These are phyloP conservation scores for Backusella westeae DNA, from an alignment of 192 early-diverging fungal genomes.

Conservation along the genomic window DNA sequence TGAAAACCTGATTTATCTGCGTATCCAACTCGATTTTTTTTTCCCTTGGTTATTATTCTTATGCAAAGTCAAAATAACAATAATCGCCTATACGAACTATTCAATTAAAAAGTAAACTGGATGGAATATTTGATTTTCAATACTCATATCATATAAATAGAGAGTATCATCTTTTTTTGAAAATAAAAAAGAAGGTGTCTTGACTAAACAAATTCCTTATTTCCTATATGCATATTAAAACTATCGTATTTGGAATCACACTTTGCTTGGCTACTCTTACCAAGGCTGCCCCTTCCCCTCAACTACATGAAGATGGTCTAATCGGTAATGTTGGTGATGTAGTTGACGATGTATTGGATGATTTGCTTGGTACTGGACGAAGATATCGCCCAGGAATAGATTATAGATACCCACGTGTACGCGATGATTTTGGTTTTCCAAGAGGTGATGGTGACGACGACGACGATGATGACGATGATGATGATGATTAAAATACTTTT, in stretches of 20 bases:
- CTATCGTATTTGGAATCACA: neutral
- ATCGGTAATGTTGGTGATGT: neutral
- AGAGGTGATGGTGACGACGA: neutral
- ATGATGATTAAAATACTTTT: neutral
- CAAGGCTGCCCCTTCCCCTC: neutral
- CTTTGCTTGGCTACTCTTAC: neutral
- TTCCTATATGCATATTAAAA: neutral
- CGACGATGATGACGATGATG: neutral
- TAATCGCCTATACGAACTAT: neutral
- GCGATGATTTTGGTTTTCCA: neutral
- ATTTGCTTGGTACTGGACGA: neutral
- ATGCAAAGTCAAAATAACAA: neutral
- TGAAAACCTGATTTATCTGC: too few relatives aligned
- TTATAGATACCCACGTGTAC: neutral
- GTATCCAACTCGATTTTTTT: neutral
- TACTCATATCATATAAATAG: neutral
- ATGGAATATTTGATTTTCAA: neutral
- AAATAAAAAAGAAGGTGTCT: neutral
- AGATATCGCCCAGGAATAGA: neutral
- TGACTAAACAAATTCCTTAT: neutral
- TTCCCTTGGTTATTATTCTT: neutral
- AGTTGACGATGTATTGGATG: neutral
- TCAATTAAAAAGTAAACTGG: neutral
- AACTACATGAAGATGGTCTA: neutral
- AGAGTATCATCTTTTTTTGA: neutral